These are phyloP conservation scores for Paraleonurus japonicus DNA, from an alignment of 257 asterid genomes.

Conservation along the genomic window DNA sequence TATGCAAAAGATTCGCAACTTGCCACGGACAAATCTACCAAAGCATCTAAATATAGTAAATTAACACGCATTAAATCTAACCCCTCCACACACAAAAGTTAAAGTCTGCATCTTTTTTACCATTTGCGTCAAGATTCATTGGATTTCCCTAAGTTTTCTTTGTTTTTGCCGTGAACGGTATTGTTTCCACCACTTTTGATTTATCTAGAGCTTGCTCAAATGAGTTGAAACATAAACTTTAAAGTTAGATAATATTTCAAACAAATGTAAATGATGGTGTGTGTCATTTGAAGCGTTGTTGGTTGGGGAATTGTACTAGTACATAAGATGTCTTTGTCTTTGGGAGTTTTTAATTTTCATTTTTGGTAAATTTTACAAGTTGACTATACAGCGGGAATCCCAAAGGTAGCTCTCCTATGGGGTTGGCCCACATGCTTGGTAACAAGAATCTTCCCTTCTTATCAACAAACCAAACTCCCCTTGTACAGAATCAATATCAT, in stretches of 20 bases:
- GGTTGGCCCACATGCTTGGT: constrained; percentile 29
- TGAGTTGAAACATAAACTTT: too few relatives aligned
- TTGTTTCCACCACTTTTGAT: neutral
- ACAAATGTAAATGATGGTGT: too few relatives aligned
- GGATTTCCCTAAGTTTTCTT: constrained; percentile 17
- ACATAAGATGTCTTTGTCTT: neutral
- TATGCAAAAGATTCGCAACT: constrained; percentile 25
- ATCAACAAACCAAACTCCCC: constrained; percentile 22
- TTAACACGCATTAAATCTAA: constrained; percentile 17
- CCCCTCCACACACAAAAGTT: neutral
- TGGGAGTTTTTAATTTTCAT: neutral
- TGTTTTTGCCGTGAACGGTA: neutral
- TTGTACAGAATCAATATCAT: constrained; percentile 33
- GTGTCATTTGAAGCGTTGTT: neutral
- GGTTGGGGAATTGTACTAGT: neutral
- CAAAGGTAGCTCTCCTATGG: constrained; percentile 13
- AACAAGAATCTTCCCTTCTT: constrained; percentile 39
- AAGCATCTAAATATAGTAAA: constrained; percentile 29
- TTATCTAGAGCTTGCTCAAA: too few relatives aligned
- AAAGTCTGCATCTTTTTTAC: neutral
- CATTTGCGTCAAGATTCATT: neutral
- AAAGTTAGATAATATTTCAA: neutral
- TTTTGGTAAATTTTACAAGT: constrained; percentile 17
- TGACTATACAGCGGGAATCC: constrained; percentile 37
- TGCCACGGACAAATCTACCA: constrained; percentile 19